These are phyloP conservation scores for Geotrichum citri-aurantii DNA, from an alignment of 1,139 yeast genomes.

Conservation along the genomic window DNA sequence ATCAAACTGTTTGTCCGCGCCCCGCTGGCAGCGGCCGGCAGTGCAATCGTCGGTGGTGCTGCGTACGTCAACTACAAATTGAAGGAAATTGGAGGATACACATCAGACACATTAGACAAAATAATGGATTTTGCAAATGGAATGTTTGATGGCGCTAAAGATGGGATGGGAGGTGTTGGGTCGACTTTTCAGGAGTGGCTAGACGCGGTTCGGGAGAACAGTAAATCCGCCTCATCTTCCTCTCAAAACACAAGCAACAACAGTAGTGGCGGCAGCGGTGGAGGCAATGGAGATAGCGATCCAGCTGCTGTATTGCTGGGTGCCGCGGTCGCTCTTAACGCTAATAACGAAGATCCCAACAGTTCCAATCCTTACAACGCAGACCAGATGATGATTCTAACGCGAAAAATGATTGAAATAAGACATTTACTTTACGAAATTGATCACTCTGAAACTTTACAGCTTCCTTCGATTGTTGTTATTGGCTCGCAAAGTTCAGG, in stretches of 20 bases:
- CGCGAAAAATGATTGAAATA: constrained; percentile 95
- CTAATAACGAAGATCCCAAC: constrained; percentile 30
- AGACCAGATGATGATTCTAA: constrained; percentile 64
- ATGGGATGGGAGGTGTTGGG: constrained; percentile 23
- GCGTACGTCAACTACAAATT: constrained; percentile 87
- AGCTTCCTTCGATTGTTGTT: constrained; percentile 90
- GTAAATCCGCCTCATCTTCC: constrained; percentile 8
- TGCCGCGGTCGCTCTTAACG: constrained; percentile 34
- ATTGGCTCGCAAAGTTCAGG: constrained; percentile 98
- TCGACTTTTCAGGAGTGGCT: constrained; percentile 26
- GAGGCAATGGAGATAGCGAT: constrained; percentile 30
- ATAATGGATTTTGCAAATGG: constrained; percentile 52
- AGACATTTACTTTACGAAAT: constrained; percentile 69
- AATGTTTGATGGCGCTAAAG: constrained; percentile 26
- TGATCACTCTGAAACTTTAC: constrained; percentile 70
- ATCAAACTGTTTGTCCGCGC: constrained; percentile 3
- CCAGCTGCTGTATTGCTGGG: constrained; percentile 33
- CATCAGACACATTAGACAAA: constrained; percentile 58
- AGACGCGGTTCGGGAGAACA: constrained; percentile 13
- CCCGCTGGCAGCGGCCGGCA: constrained; percentile 62
- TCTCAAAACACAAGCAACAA: background rate
- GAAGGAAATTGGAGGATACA: constrained; percentile 71
- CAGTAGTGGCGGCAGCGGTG: constrained; percentile 19
- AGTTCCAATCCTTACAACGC: constrained; percentile 29
- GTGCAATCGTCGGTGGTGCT: constrained; percentile 91